Percentiles rank a stretch among this genome's conserved stretches.
Conservation (phyloP, 2,329 filamentous ascomycete genomes). For the Scedosporium boydii region DNA sequence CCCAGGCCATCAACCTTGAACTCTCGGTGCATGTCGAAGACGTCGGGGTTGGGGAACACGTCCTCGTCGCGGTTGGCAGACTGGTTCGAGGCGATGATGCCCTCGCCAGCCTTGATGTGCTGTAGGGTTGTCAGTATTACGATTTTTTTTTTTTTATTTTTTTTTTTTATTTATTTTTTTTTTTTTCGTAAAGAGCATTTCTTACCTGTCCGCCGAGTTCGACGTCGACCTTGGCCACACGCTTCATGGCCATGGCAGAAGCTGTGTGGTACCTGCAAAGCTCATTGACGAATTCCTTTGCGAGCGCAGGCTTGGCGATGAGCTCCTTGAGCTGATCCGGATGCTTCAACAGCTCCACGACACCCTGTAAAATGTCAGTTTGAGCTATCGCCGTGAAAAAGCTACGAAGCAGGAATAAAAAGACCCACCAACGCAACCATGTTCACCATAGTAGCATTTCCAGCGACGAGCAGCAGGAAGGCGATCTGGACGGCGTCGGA, state of each 20-base stretch:
- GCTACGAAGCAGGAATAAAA: too few relatives aligned
- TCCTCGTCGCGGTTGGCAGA: slow-evolving; percentile 38
- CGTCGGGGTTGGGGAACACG: slow-evolving; percentile 28
- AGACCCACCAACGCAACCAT: slow-evolving; percentile 34
- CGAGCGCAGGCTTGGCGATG: slow-evolving; percentile 26
- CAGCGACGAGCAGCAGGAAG: slow-evolving; percentile 38
- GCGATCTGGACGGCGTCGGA: slow-evolving; percentile 35
- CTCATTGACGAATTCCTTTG: slow-evolving; percentile 33
- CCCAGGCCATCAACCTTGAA: slow-evolving; percentile 26
- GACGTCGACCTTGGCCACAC: slow-evolving; percentile 37
- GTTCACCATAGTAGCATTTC: slow-evolving; percentile 42
- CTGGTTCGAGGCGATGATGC: slow-evolving; percentile 36
- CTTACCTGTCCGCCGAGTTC: slow-evolving; percentile 29
- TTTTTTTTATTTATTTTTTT: background rate
- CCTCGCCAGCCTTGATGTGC: slow-evolving; percentile 30
- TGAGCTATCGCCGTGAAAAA: background rate
- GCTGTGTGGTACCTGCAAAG: slow-evolving; percentile 38
- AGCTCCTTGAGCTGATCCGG: slow-evolving; percentile 31
- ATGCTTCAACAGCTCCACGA: slow-evolving; percentile 33
- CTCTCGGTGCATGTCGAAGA: slow-evolving; percentile 32
- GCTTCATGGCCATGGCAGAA: slow-evolving; percentile 34
- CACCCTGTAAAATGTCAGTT: slow-evolving; percentile 20
- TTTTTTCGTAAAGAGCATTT: background rate
- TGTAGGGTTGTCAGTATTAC: slow-evolving; percentile 8
- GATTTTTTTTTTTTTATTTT: background rate